Evolutionary conservation across 371 early-diverging fungal species (phyloP), one percentile per base, ranked within the genome.

Genomic region (Mortierella sp.): DNA sequence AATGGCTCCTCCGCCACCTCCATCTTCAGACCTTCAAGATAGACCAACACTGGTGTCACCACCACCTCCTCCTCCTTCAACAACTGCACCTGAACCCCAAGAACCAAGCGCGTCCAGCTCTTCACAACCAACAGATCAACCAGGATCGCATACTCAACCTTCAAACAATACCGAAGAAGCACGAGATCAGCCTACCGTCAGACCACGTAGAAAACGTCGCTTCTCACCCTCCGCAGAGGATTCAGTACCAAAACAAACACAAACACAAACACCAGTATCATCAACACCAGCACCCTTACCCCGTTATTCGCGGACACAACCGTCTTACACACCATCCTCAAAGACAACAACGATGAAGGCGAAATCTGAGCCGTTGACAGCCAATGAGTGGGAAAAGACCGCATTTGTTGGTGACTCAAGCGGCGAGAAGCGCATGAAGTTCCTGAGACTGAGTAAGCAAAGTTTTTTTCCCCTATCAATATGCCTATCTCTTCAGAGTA

Each of bases 351-450:
- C 75, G 31, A 19, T 47, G 11, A 21, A 74, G 42, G 34, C 74
- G 14, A 55, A 73, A 52, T 26, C 72, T 31, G 58, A 50, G 13
- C 54, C 79, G 19, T 45, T 76, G 14, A 48, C 83, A 19, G 83
- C 83, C 13, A 83, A 83, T 50, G 68, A 83, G 57, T 83, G 83
- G 83, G 83, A 83, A 44, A 79, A 83, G 74, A 83, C 83, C 1
- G 38, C 83, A 19, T 83, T 83, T 52, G 73, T 76, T 3, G 83
- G 83, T 11, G 83, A 83, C 19, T 73, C 83, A 31, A 63, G 68
- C 44, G 83, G 83, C 1, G 83, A 71, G 24, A 83, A 83, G 31
- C 58, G 83, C 26, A 50, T 75, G 50, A 83, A 83, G 70, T 83
- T 83, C 63, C 68, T 83, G 2, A 72, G 76, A 70, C 70, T 83